Conservation (phyloP, 768 basidiomycete species). For the Termitomyces sp. region DNA sequence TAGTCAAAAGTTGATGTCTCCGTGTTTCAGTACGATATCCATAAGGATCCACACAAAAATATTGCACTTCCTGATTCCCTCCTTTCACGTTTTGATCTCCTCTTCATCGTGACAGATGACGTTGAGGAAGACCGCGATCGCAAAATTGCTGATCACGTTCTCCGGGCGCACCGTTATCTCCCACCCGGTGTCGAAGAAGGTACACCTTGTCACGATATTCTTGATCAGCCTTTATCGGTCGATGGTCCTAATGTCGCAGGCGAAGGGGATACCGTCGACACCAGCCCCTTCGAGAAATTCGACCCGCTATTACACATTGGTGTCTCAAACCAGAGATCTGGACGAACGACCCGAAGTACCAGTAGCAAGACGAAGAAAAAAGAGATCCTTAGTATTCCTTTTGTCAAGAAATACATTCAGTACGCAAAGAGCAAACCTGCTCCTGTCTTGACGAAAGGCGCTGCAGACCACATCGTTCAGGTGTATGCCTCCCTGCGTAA, state of each 20-base stretch:
- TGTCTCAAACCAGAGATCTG: slow-evolving; percentile 43
- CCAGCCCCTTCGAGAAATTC: slow-evolving; percentile 92
- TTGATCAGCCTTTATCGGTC: slow-evolving; percentile 83
- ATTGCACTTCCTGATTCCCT: slow-evolving; percentile 98
- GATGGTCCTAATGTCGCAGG: slow-evolving; percentile 64
- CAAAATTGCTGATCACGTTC: slow-evolving; percentile 93
- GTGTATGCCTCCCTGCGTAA: slow-evolving; percentile 92
- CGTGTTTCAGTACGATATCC: slow-evolving; percentile 84
- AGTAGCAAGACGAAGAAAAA: slow-evolving; percentile 59
- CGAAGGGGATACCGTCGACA: slow-evolving; percentile 59
- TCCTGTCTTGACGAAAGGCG: slow-evolving; percentile 87
- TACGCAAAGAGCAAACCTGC: slow-evolving; percentile 89
- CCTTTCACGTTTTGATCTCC: slow-evolving; percentile 95
- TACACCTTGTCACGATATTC: slow-evolving; percentile 82
- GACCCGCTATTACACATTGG: slow-evolving; percentile 94
- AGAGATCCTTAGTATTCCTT: slow-evolving; percentile 88
- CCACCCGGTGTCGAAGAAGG: slow-evolving; percentile 97
- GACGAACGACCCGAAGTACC: slow-evolving; percentile 51
- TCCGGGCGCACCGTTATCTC: slow-evolving; percentile 95
- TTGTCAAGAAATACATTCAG: slow-evolving; percentile 98
- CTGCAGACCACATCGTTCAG: slow-evolving; percentile 90
- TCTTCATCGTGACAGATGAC: slow-evolving; percentile 98
- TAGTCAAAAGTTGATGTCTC: slow-evolving; percentile 3
- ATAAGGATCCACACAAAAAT: slow-evolving; percentile 99
- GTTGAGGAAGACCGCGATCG: slow-evolving; percentile 94